Evolutionary conservation across 202 grass and related monocot species (phyloP), one percentile per base, ranked within the genome.

Genomic region (Brachypodium distachyon): DNA sequence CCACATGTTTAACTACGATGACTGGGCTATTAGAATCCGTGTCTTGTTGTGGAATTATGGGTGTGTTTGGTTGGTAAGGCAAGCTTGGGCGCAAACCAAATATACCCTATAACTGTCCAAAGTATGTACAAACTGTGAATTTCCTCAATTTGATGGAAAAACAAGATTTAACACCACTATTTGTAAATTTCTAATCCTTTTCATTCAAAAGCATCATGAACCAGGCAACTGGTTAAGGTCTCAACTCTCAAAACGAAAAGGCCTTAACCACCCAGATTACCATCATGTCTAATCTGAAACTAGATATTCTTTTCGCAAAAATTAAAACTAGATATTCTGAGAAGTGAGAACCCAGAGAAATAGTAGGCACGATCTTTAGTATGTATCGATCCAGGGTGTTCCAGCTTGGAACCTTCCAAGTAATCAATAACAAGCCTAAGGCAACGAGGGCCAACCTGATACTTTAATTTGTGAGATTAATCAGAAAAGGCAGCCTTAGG

Each of bases 351-450:
- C 43, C 41, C 63, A 79, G 34, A 54, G 27, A 79, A 68, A 34
- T 50, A 79, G 18, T n/a, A 61, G 10, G 8, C 25, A 43, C 33
- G 65, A 67, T 68, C 51, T 79, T 67, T 61, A 41, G 42, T 52
- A 26, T 72, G 72, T 77, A 34, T 12, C 39, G 72, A 70, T 29
- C n/a, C 67, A 66, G 32, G 66, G 63, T 31, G 40, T 76, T 77
- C 8, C 59, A 68, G 70, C 7, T 52, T 59, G 32, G 42, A 60
- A 51, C 16, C 16, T 55, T 56, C 29, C 44, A 51, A 31, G 14
- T 10, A 60, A 57, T 37, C 19, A 59, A 80, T 73, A 73, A 73
- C 18, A 50, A 77, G 61, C 39, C 14, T 29, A 81, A 6, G 9
- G 31, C 46, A 47, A 43, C 0, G 22, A 54, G 56, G 16, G 12